phyloP scores from a whole-genome alignment of 2,329 filamentous ascomycete species.

The Mycocentrospora acerina region DNA sequence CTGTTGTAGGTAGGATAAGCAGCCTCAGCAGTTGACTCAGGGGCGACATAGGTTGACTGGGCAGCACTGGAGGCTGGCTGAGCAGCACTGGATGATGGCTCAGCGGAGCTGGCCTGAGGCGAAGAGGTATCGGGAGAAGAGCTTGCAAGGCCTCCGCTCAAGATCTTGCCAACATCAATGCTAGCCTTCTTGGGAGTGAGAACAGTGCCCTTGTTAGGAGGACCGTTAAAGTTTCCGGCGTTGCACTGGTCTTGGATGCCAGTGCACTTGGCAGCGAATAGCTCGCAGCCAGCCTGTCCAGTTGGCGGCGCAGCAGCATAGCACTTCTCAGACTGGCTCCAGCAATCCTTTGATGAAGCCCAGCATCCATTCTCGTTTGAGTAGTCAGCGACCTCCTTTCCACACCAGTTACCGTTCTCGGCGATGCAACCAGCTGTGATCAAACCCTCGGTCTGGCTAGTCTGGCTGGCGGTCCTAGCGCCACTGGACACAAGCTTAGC shows the following conservation, averaged over 20 bases:
- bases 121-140: constrained; percentile 9
- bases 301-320: constrained; percentile 61
- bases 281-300: constrained; percentile 60
- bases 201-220: constrained; percentile 46
- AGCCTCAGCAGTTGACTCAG: too few relatives aligned
- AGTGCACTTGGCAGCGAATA: constrained; percentile 65
- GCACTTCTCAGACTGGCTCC: constrained; percentile 60
- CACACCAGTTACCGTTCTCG: constrained; percentile 74
- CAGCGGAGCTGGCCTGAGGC: constrained; percentile 16
- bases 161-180: constrained; percentile 34
- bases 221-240: constrained; percentile 45
- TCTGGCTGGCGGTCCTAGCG: constrained; percentile 10
- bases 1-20: too few relatives aligned
- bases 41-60: constrained; percentile 3
- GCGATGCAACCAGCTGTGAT: constrained; percentile 60
- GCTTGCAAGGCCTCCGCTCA: constrained; percentile 11
- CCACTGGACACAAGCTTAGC: constrained; percentile 48
- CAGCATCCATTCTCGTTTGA: constrained; percentile 61
- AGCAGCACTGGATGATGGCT: constrained; percentile 6
- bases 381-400: constrained; percentile 61
- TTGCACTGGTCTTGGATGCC: constrained; percentile 46
- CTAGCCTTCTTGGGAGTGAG: constrained; percentile 35
- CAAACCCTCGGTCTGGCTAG: constrained; percentile 50
- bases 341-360: constrained; percentile 50
- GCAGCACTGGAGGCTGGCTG: too few relatives aligned